Conservation (phyloP, 2,329 filamentous ascomycete species). For the Alternaria incomplexa region DNA sequence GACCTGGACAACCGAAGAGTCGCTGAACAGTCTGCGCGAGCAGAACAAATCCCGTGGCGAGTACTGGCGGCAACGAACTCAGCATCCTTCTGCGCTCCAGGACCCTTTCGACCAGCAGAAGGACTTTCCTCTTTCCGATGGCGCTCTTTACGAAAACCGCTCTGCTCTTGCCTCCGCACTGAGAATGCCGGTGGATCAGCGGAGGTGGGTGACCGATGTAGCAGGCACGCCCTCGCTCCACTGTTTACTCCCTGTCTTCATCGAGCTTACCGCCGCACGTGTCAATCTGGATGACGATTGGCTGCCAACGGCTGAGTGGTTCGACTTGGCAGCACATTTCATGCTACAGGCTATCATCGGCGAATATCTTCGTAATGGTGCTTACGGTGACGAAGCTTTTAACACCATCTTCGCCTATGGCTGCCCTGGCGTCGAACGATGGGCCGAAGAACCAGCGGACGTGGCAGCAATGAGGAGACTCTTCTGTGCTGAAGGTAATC, state of each 20-base stretch:
- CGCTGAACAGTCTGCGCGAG: slow-evolving; percentile 45
- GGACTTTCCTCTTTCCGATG: slow-evolving; percentile 36
- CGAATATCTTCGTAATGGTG: slow-evolving; percentile 52
- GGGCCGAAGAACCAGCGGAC: slow-evolving; percentile 31
- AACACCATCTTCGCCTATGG: slow-evolving; percentile 57
- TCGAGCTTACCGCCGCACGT: slow-evolving; percentile 57
- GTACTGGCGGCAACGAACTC: slow-evolving; percentile 29
- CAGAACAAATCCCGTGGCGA: slow-evolving; percentile 44
- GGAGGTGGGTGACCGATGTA: slow-evolving; percentile 38
- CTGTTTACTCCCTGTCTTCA: slow-evolving; percentile 57
- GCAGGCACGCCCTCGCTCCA: slow-evolving; percentile 47
- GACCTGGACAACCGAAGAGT: slow-evolving; percentile 46
- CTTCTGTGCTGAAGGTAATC: slow-evolving; percentile 42
- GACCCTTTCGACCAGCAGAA: slow-evolving; percentile 32
- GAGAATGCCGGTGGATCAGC: slow-evolving; percentile 30
- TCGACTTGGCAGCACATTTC: slow-evolving; percentile 54
- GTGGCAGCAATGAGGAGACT: slow-evolving; percentile 42
- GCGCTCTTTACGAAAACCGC: slow-evolving; percentile 37
- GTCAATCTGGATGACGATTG: slow-evolving; percentile 39
- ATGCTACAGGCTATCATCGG: slow-evolving; percentile 60
- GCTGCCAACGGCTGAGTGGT: slow-evolving; percentile 49
- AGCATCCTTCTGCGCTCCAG: slow-evolving; percentile 27
- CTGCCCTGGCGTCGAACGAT: slow-evolving; percentile 33
- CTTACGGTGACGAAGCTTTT: slow-evolving; percentile 45
- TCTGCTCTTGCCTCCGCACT: slow-evolving; percentile 32